Conservation (phyloP, 345 rosid species). For the Turnera subulata region DNA sequence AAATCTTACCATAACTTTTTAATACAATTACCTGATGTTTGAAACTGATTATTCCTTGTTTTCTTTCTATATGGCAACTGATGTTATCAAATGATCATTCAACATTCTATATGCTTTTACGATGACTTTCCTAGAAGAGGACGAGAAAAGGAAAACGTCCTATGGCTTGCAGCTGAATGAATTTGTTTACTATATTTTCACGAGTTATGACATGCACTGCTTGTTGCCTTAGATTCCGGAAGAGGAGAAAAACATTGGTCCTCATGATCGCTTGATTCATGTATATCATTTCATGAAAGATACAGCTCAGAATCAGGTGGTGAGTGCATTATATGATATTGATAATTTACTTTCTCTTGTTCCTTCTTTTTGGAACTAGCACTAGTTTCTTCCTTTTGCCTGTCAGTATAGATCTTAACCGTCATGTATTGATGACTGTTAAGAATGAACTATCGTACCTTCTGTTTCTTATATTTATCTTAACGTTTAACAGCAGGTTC, state of each 20-base stretch:
- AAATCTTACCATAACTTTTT: too few relatives aligned
- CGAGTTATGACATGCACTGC: background rate
- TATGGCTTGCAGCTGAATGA: background rate
- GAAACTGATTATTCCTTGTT: too few relatives aligned
- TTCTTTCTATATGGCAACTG: too few relatives aligned
- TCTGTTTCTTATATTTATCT: too few relatives aligned
- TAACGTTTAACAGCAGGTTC: conserved; percentile 54
- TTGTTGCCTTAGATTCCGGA: conserved; percentile 65
- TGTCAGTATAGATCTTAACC: too few relatives aligned
- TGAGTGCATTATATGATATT: conserved; percentile 4
- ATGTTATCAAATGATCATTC: too few relatives aligned
- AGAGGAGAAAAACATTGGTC: conserved; percentile 92
- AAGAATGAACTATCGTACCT: too few relatives aligned
- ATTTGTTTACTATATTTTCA: background rate
- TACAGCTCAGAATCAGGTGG: conserved; percentile 73
- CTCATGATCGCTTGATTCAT: conserved; percentile 83
- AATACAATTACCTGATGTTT: too few relatives aligned
- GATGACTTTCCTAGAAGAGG: too few relatives aligned
- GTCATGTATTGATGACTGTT: too few relatives aligned
- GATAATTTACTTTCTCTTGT: background rate
- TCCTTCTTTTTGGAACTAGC: background rate
- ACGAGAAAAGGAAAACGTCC: too few relatives aligned
- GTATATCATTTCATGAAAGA: conserved; percentile 92
- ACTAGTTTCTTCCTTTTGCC: background rate
- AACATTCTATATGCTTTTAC: too few relatives aligned